Evolutionary conservation across 2,329 filamentous ascomycete species (phyloP), one percentile per base, ranked within the genome.

Genomic region (Sclerotinia trifoliorum): DNA sequence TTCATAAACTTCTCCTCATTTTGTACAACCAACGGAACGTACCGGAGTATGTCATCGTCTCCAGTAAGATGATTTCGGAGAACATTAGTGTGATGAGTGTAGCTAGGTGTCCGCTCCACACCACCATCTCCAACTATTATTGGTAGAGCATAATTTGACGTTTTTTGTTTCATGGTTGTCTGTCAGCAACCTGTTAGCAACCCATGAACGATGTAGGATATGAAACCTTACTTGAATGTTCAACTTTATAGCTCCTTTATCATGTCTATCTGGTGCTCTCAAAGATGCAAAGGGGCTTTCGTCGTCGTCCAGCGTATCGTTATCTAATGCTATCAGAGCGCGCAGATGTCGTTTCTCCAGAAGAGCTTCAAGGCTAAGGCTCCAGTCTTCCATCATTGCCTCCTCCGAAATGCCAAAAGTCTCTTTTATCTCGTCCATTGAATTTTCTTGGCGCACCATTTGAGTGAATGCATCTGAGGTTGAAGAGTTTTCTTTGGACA

Each of bases 31-130:
- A 73, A 72, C 39, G 74, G 74, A 44, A 75, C 67, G 52, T 72
- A 76, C 54, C 71, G 72, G 11, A 76, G 68, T 48, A 73, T 73
- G 35, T 73, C 72, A 54, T 74, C 71, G 68, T 77, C 75, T 39
- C 70, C 70, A 3, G 69, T 69, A 1, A 75, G 65, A 26, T 75
- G 71, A 51, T 75, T 77, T 29, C 73, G 70, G 19, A 68, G 70
- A 26, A 75, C 69, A 48, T 68, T 72, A 2, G 71, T 76, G 60
- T 75, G 68, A 26, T 71, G 68, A 21, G 54, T 70, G 39, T 75
- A 76, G 42, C 58, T 72, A 21, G 75, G 75, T 35, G 74, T 72
- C 24, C 70, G 70, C 26, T 71, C 58, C 11, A 69, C 61, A 52
- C 73, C 60, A 21, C 65, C 63, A 49, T 48, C 56, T 6, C 57